Percentiles rank a stretch among this genome's conserved stretches.
These are phyloP conservation scores for Verticillium albo-atrum DNA, from an alignment of 2,329 filamentous ascomycete species.

Conservation along the genomic window DNA sequence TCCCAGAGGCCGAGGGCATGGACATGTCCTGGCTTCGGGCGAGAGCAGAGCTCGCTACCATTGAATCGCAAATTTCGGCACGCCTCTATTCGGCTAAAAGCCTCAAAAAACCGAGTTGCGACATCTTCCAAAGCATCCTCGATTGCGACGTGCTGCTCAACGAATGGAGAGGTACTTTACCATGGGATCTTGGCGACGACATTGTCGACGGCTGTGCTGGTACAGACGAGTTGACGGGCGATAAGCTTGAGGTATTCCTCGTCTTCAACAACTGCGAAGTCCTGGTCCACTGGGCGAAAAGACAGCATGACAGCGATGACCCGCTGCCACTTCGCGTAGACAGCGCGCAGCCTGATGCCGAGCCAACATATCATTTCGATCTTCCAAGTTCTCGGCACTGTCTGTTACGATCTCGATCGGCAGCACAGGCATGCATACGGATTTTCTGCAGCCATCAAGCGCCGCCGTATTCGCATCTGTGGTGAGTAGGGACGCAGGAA, in stretches of 20 bases:
- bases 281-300: conserved; percentile 9
- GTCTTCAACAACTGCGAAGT: conserved; percentile 7
- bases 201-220: background rate
- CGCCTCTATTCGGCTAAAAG: conserved; percentile 9
- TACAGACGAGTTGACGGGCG: background rate
- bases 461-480: conserved; percentile 7
- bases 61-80: conserved; percentile 7
- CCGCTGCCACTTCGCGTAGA: conserved; percentile 2
- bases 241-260: conserved; percentile 8
- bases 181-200: conserved; percentile 2
- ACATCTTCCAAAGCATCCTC: conserved; percentile 6
- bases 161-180: conserved; percentile 6
- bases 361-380: conserved; percentile 1
- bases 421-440: conserved; percentile 5
- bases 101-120: conserved; percentile 2
- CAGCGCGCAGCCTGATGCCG: background rate
- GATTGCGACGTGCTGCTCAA: conserved; percentile 8
- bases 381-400: conserved; percentile 6
- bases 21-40: conserved; percentile 2
- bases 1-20: background rate
- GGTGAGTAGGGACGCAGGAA: background rate
- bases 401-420: conserved; percentile 6
- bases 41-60: conserved; percentile 10
- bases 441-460: conserved; percentile 2
- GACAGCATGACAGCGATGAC: conserved; percentile 1